phyloP scores from a whole-genome alignment of 352 stramenopile species.

The Pelagophyceae sp. region DNA sequence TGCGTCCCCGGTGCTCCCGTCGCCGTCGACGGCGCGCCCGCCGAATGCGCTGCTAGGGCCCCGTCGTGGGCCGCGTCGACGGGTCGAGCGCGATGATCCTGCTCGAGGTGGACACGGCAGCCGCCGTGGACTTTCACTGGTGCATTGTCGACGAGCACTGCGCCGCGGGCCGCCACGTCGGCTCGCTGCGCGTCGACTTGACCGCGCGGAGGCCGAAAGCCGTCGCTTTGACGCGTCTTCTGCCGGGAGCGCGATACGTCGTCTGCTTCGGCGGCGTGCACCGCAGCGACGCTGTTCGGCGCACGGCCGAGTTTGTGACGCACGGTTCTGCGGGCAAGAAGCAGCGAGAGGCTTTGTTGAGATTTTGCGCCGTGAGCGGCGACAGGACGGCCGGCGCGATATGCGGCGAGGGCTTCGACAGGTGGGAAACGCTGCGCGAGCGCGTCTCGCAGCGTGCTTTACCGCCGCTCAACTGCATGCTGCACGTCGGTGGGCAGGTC shows the following conservation, averaged over 20 bases:
- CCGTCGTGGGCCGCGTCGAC: slow-evolving; percentile 58
- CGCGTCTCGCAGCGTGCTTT: slow-evolving; percentile 33
- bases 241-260: slow-evolving; percentile 49
- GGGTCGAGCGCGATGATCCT: slow-evolving; percentile 48
- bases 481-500: slow-evolving; percentile 62
- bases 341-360: slow-evolving; percentile 22
- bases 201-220: slow-evolving; percentile 38
- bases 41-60: slow-evolving; percentile 28
- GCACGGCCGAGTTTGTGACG: slow-evolving; percentile 46
- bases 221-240: slow-evolving; percentile 44
- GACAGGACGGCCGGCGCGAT: slow-evolving; percentile 23
- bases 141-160: slow-evolving; percentile 43
- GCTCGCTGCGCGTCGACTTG: slow-evolving; percentile 32
- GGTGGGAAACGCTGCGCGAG: slow-evolving; percentile 47
- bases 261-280: slow-evolving; percentile 53
- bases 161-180: slow-evolving; percentile 42
- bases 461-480: slow-evolving; percentile 37
- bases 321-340: slow-evolving; percentile 37
- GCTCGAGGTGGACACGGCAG: slow-evolving; percentile 48
- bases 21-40: background rate
- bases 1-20: background rate
- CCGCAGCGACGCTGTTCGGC: slow-evolving; percentile 36
- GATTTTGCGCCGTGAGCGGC: slow-evolving; percentile 44
- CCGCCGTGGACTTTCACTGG: slow-evolving; percentile 47
- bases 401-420: background rate